phyloP scores from a whole-genome alignment of 2,329 filamentous ascomycete species.

The Apiospora arundinis region DNA sequence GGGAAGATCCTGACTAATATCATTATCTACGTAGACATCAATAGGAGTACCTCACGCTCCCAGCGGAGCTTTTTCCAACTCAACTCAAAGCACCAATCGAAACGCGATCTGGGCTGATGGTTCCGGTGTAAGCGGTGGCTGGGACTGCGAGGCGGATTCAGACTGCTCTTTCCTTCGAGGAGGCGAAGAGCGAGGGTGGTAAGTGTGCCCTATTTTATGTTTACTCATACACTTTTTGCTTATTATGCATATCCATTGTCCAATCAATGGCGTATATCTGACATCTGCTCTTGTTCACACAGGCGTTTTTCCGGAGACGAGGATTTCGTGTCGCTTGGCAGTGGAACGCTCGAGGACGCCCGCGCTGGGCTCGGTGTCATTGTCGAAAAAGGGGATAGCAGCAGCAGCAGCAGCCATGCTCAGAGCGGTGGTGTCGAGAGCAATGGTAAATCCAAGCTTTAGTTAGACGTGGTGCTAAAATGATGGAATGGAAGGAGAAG shows the following conservation, averaged over 20 bases:
- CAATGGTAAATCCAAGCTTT: slow-evolving; percentile 24
- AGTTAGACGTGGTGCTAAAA: slow-evolving; percentile 2
- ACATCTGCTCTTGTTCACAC: background rate
- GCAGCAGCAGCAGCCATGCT: slow-evolving; percentile 6
- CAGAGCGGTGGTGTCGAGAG: background rate
- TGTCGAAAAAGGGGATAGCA: slow-evolving; percentile 30
- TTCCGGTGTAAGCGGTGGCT: slow-evolving; percentile 74
- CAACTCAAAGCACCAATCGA: background rate
- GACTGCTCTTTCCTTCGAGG: slow-evolving; percentile 82
- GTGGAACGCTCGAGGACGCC: slow-evolving; percentile 32
- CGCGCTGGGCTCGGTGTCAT: slow-evolving; percentile 42
- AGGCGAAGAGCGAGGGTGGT: slow-evolving; percentile 92
- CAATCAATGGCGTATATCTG: slow-evolving; percentile 25
- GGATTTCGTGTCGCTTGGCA: slow-evolving; percentile 40
- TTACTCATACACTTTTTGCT: slow-evolving; percentile 16
- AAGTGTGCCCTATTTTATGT: slow-evolving; percentile 39
- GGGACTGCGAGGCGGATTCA: slow-evolving; percentile 81
- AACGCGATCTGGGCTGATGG: slow-evolving; percentile 53
- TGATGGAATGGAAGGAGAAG: background rate
- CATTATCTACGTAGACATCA: background rate
- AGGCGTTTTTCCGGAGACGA: slow-evolving; percentile 51
- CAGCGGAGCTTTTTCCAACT: background rate
- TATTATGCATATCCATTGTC: slow-evolving; percentile 22
- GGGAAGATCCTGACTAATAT: background rate
- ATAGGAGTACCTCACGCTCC: background rate